A percentile compares a stretch with the other conserved stretches of the same genome.
Evolutionary conservation across 169 alveolate genomes (phyloP).

Genomic region (Cryptosporidium tyzzeri): DNA sequence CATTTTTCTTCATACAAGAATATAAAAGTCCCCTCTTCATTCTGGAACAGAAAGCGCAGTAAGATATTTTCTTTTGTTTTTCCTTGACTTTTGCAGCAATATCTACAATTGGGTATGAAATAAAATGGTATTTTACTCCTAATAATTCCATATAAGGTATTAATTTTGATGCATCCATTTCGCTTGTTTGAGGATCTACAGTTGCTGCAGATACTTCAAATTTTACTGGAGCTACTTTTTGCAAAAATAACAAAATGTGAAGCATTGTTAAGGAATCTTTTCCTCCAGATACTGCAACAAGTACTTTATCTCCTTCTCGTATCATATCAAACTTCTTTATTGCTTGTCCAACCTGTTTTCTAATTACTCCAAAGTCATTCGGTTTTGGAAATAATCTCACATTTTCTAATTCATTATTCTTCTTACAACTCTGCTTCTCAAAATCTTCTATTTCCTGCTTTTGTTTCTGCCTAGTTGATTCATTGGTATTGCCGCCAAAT

Average conservation of each 20-base stretch:
- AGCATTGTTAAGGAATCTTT: constrained; percentile 93
- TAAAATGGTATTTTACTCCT: constrained; percentile 90
- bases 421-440: neutral
- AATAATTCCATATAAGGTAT: constrained; percentile 82
- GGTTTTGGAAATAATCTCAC: constrained; percentile 34
- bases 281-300: constrained; percentile 95
- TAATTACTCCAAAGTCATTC: constrained; percentile 75
- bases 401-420: neutral
- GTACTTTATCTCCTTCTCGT: constrained; percentile 89
- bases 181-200: constrained; percentile 93
- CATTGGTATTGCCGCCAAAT: neutral
- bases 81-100: constrained; percentile 87
- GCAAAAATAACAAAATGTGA: constrained; percentile 84
- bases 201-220: constrained; percentile 91
- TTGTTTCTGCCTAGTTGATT: neutral
- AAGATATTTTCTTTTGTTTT: constrained; percentile 82
- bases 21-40: constrained; percentile 94
- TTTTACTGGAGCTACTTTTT: constrained; percentile 85
- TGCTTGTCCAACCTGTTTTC: constrained; percentile 88
- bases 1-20: constrained; percentile 90
- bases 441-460: neutral
- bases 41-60: constrained; percentile 94
- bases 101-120: constrained; percentile 89
- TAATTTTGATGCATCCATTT: constrained; percentile 91
- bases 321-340: constrained; percentile 91